Evolutionary conservation across 2,329 filamentous ascomycete genomes (phyloP).

Genomic region (Orbilia brochopaga): DNA sequence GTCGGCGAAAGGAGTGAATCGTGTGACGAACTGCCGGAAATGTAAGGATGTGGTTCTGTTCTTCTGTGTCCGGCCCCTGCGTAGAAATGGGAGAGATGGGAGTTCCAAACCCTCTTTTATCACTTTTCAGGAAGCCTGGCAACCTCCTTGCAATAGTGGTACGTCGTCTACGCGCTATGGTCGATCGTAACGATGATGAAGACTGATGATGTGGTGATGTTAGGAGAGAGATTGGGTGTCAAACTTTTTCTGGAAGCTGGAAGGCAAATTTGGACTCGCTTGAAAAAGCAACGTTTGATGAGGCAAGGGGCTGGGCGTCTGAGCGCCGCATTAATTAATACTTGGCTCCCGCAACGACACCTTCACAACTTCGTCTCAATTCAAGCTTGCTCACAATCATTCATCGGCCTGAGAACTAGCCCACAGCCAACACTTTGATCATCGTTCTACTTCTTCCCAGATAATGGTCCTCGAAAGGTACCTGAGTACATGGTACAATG

Average conservation of each 20-base stretch:
- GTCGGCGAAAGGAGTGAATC: constrained; percentile 16
- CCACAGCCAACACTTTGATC: no score
- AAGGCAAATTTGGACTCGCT: constrained; percentile 12
- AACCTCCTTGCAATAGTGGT: constrained; percentile 7
- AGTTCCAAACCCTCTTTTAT: constrained; percentile 39
- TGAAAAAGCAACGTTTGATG: constrained; percentile 23
- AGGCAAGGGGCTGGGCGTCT: constrained; percentile 1
- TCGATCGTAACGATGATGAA: constrained; percentile 7
- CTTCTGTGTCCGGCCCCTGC: background rate
- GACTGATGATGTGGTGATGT: constrained; percentile 17
- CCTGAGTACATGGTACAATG: no score
- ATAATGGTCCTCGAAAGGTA: no score
- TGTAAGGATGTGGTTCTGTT: constrained; percentile 33
- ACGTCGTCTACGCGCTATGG: constrained; percentile 4
- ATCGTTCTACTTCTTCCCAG: no score
- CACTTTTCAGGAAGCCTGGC: constrained; percentile 8
- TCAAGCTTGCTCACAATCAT: no score
- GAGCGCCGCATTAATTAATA: constrained; percentile 49
- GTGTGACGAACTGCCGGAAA: constrained; percentile 51
- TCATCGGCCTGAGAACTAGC: no score
- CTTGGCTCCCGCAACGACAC: constrained; percentile 69
- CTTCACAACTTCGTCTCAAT: no score
- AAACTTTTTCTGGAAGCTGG: constrained; percentile 36
- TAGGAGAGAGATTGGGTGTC: constrained; percentile 20
- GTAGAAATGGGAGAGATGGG: constrained; percentile 8